A percentile compares a stretch with the other conserved stretches of the same genome.
Evolutionary conservation across 2,329 filamentous ascomycete species (phyloP).

Genomic region (Fusarium decemcellulare): DNA sequence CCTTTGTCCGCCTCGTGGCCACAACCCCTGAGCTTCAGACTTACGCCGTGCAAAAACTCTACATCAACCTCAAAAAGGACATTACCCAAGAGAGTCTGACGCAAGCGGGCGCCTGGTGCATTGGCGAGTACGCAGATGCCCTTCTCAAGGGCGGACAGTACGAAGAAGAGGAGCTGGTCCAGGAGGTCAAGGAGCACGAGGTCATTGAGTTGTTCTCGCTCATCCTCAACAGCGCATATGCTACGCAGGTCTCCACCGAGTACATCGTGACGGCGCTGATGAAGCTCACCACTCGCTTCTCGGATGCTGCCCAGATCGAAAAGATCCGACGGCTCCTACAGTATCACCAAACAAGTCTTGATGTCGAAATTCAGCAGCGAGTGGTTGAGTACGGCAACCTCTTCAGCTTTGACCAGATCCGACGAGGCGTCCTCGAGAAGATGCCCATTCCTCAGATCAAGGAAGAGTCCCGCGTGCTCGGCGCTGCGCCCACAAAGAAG

Average conservation of each 20-base stretch:
- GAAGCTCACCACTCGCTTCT: slow-evolving; percentile 92
- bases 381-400: slow-evolving; percentile 96
- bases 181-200: slow-evolving; percentile 86
- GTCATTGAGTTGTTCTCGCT: slow-evolving; percentile 93
- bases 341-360: slow-evolving; percentile 86
- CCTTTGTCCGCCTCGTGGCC: slow-evolving; percentile 94
- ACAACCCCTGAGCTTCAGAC: slow-evolving; percentile 96
- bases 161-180: slow-evolving; percentile 91
- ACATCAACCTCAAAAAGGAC: slow-evolving; percentile 90
- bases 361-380: slow-evolving; percentile 96
- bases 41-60: slow-evolving; percentile 96
- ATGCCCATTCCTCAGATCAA: slow-evolving; percentile 99
- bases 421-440: slow-evolving; percentile 92
- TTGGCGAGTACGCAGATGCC: slow-evolving; percentile 95
- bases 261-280: slow-evolving; percentile 96
- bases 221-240: slow-evolving; percentile 95
- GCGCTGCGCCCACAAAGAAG: slow-evolving; percentile 80
- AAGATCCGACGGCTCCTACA: slow-evolving; percentile 85
- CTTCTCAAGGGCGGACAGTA: slow-evolving; percentile 92
- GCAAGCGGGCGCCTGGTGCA: slow-evolving; percentile 94
- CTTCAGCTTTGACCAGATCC: slow-evolving; percentile 90
- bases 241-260: slow-evolving; percentile 90
- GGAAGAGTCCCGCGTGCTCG: slow-evolving; percentile 92
- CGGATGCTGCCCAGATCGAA: slow-evolving; percentile 88
- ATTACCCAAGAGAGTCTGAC: slow-evolving; percentile 98